Evolutionary conservation across 2,329 filamentous ascomycete genomes (phyloP), one percentile per base, ranked within the genome.

Genomic region (Curvularia spicifera): DNA sequence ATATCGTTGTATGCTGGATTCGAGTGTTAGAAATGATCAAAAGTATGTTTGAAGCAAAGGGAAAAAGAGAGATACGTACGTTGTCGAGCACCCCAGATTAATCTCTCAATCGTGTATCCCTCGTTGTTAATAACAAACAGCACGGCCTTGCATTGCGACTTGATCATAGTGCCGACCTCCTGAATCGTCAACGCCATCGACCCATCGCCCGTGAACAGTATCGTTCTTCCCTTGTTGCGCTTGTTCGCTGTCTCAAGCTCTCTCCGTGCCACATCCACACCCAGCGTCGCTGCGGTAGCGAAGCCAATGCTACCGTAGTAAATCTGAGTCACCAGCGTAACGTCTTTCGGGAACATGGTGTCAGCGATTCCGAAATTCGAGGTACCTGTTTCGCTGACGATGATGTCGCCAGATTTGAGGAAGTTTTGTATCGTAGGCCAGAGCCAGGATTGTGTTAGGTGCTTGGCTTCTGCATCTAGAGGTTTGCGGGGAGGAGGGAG

Each of bases 111-210:
- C 0, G 80, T 81, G 60, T 82, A 82, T 1, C 80, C 80, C 1
- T 72, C 73, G 56, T 82, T 82, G 58, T 81, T 81, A 24, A 82
- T 74, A 6, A 82, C 67, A 57, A 82, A 75, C 6, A 82, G 70
- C 5, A 80, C 63, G 1, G 71, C 67, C 7, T 71, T 71, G 18
- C 76, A 64, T 7, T 74, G 64, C 1, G 73, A 65, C 51, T 73
- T 73, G 64, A 90, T 85, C 65, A 89, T 89, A 1, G 85, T 88
- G 10, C 84, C 83, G 3, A 91, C 76, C 62, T 89, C 87, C 69
- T 90, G 88, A 0, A 82, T 86, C 0, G 87, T 90, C 76, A 90
- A 84, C 62, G 89, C 84, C 57, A 90, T 82, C 60, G 85, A 87
- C 3, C 87, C 87, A 51, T 89, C 87, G 5, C 86, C 87, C 33